Evolutionary conservation across 257 asterid genomes (phyloP).

Genomic region (Buddleja alternifolia): DNA sequence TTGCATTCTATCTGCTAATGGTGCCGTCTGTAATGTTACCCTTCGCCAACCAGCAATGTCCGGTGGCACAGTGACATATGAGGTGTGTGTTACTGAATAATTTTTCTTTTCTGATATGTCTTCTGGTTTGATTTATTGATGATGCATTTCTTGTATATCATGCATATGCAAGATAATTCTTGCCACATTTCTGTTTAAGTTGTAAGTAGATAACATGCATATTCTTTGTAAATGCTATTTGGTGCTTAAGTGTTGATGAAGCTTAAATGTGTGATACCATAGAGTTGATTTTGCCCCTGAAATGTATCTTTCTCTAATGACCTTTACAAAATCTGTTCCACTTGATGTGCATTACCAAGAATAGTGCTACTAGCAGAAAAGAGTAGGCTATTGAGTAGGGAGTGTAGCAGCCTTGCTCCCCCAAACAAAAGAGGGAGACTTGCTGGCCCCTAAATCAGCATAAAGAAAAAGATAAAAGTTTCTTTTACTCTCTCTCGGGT

Average conservation of each 20-base stretch:
- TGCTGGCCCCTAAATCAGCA: too few relatives aligned
- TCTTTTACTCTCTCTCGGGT: not conserved
- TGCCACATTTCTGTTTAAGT: not conserved
- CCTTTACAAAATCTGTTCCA: conserved; percentile 1
- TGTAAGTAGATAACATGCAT: not conserved
- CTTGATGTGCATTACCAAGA: too few relatives aligned
- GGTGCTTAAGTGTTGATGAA: not conserved
- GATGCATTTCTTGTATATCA: too few relatives aligned
- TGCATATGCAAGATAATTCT: not conserved
- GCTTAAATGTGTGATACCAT: not conserved
- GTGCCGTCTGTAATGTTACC: conserved; percentile 58
- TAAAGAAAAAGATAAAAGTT: too few relatives aligned
- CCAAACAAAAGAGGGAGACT: too few relatives aligned
- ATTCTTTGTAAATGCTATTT: not conserved
- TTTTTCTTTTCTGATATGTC: too few relatives aligned
- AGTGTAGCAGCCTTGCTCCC: too few relatives aligned
- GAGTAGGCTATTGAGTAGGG: too few relatives aligned
- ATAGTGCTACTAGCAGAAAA: too few relatives aligned
- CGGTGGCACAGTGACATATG: conserved; percentile 61
- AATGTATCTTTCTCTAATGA: not conserved
- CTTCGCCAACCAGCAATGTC: conserved; percentile 56
- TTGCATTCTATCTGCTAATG: conserved; percentile 65
- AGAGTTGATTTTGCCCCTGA: not conserved
- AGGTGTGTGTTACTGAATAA: conserved; percentile 51
- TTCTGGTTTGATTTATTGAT: too few relatives aligned